Evolutionary conservation across 169 alveolate genomes (phyloP), one percentile per base, ranked within the genome.

Genomic region (Eimeria falciformis): DNA sequence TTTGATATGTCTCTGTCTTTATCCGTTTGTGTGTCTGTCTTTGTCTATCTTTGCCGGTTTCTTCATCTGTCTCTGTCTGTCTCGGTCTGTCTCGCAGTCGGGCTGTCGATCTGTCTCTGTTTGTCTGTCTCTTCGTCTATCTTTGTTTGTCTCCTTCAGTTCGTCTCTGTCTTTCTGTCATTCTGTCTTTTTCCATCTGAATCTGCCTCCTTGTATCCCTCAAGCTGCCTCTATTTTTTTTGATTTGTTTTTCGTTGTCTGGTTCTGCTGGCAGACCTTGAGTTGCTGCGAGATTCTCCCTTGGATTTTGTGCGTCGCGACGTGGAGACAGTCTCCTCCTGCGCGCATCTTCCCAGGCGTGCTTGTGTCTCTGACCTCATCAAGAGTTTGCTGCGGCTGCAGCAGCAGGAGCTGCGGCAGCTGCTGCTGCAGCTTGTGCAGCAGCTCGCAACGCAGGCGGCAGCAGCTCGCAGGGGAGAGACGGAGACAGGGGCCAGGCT

Each of bases 291-390:
- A 62, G 91, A 84, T 65, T 5, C 81, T 2, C 91, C 91, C 2
- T 56, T 66, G 71, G 91, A 84, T 45, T 84, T 62, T 47, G 43
- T 68, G 55, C 37, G 93, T 37, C 73, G 88, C 7, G 93, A 88
- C 66, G 23, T 88, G 29, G 93, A 88, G 21, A 73, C 71, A 11
- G 85, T 50, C 62, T 14, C 62, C 62, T 7, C 62, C 14, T 50
- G 75, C 25, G 87, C 66, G 23, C 87, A 68, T 37, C 69, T 62
- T 33, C 66, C 88, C 7, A 45, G 93, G 45, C 93, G 93, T 18
- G 33, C 78, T 29, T 68, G 85, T 17, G 93, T 66, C 43, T 25
- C 68, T 43, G 93, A 88, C 25, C 79, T 88, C 27, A 66, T 88
- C 40, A 68, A 71, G 77, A 23, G 81, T 21, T 27, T 88, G 68